Conservation (phyloP, 1,139 yeast genomes). For the Kluyveromyces marxianus region DNA sequence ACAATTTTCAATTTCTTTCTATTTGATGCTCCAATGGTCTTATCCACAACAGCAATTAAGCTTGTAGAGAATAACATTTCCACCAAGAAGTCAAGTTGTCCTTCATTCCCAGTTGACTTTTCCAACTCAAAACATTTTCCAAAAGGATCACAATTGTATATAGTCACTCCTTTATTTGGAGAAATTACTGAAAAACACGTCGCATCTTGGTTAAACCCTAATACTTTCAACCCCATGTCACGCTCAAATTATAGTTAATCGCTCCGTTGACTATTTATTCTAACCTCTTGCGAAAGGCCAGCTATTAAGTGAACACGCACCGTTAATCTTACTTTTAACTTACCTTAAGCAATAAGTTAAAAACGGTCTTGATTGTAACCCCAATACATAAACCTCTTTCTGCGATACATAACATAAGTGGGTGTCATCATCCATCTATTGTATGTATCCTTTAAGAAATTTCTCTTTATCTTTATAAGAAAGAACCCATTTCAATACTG, state of each 20-base stretch:
- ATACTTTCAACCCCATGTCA: conserved; percentile 17
- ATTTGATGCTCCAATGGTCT: conserved; percentile 35
- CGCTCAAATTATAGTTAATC: not conserved
- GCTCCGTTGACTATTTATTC: not conserved
- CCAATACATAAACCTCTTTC: too few relatives aligned
- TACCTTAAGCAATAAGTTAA: too few relatives aligned
- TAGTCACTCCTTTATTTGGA: conserved; percentile 15
- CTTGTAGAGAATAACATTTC: conserved; percentile 70
- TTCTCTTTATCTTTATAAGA: too few relatives aligned
- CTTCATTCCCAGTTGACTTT: conserved; percentile 6
- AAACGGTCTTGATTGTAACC: too few relatives aligned
- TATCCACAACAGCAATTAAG: conserved; percentile 51
- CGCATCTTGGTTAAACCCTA: conserved; percentile 30
- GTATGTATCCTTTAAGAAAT: too few relatives aligned
- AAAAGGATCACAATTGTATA: conserved; percentile 31
- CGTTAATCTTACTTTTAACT: not conserved
- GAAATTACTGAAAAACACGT: conserved; percentile 26
- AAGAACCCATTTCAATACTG: too few relatives aligned
- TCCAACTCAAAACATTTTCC: conserved; percentile 29
- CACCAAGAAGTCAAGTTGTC: conserved; percentile 29
- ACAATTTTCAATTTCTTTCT: conserved; percentile 49
- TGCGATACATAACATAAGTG: too few relatives aligned
- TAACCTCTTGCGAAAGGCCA: too few relatives aligned
- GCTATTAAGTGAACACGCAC: not conserved
- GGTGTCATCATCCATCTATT: too few relatives aligned